Evolutionary conservation across 2,329 filamentous ascomycete species (phyloP).

Genomic region (Talaromyces sp.): DNA sequence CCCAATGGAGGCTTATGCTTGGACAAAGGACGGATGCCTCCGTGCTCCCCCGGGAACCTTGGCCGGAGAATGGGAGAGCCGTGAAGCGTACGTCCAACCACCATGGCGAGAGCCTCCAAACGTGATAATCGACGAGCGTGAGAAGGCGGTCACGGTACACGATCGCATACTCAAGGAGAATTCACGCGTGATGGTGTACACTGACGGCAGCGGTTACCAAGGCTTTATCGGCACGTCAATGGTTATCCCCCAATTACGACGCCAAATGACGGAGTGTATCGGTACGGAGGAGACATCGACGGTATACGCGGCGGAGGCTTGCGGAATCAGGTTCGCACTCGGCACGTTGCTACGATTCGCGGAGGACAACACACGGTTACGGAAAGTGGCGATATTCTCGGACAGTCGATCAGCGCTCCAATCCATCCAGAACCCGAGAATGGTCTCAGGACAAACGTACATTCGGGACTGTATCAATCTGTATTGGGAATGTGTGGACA

Average conservation of each 20-base stretch:
- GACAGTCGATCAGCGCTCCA: background rate
- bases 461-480: background rate
- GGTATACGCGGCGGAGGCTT: background rate
- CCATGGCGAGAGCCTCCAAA: slow-evolving; percentile 17
- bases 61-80: slow-evolving; percentile 9
- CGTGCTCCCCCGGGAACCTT: background rate
- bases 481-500: background rate
- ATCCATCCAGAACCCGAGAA: background rate
- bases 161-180: background rate
- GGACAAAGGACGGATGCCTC: background rate
- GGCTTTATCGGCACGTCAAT: background rate
- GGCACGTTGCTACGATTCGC: background rate
- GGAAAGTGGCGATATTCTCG: background rate
- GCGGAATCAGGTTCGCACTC: background rate
- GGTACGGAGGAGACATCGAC: background rate
- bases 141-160: background rate
- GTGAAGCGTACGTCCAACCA: slow-evolving; percentile 19
- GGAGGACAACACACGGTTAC: background rate
- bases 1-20: slow-evolving; percentile 11
- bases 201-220: slow-evolving; percentile 7
- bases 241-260: background rate
- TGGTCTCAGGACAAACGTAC: background rate
- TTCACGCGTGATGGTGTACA: background rate
- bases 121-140: slow-evolving; percentile 13
- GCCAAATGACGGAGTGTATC: background rate